These are phyloP conservation scores for Sungouiozyma ichnusensis DNA, from an alignment of 805 yeast species.

Conservation along the genomic window DNA sequence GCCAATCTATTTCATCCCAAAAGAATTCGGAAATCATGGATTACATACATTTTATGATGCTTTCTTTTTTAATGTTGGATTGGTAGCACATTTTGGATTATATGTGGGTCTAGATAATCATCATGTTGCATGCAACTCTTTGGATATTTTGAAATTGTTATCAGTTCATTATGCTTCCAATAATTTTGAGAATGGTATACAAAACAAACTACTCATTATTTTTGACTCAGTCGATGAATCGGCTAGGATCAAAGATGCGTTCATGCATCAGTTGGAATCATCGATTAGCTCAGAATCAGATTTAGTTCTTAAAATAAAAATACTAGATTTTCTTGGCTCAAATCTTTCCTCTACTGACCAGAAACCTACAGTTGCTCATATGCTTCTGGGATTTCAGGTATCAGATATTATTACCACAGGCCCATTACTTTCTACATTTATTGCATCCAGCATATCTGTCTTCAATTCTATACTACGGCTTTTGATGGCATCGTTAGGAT, in stretches of 20 bases:
- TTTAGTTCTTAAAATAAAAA: conserved; percentile 41
- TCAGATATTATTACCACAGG: conserved; percentile 43
- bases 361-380: conserved; percentile 54
- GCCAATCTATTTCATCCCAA: conserved; percentile 21
- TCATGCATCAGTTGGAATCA: conserved; percentile 55
- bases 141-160: conserved; percentile 43
- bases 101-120: conserved; percentile 53
- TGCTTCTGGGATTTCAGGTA: conserved; percentile 63
- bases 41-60: conserved; percentile 60
- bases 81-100: conserved; percentile 63
- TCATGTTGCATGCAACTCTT: conserved; percentile 41
- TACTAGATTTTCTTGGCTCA: conserved; percentile 47
- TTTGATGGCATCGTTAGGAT: conserved; percentile 37
- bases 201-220: conserved; percentile 56
- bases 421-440: conserved; percentile 37
- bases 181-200: conserved; percentile 32
- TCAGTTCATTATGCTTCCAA: conserved; percentile 28
- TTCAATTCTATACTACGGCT: conserved; percentile 43
- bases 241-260: conserved; percentile 56
- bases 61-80: conserved; percentile 55
- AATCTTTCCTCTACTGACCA: conserved; percentile 36
- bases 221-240: conserved; percentile 74
- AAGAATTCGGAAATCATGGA: conserved; percentile 45
- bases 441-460: conserved; percentile 44
- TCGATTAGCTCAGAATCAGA: conserved; percentile 32